Conservation (phyloP, 2,329 filamentous ascomycete species). For the Arthrinium puccinioides region DNA sequence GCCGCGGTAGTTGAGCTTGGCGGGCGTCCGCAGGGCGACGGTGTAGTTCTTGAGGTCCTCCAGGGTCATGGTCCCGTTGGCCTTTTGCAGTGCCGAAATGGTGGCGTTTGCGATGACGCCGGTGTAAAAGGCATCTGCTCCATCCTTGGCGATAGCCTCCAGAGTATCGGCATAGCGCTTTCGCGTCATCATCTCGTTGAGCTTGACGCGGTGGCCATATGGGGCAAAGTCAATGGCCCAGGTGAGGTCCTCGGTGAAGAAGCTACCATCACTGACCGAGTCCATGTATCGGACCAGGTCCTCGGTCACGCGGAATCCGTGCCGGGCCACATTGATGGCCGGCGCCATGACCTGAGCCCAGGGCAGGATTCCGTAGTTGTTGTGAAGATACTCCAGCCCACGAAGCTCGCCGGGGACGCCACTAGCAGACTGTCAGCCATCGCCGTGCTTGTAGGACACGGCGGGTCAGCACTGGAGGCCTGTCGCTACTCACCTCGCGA, state of each 20-base stretch:
- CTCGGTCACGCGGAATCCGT: constrained; percentile 63
- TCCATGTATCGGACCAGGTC: constrained; percentile 64
- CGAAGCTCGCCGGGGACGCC: constrained; percentile 65
- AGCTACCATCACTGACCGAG: constrained; percentile 41
- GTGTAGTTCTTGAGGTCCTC: constrained; percentile 72
- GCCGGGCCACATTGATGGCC: constrained; percentile 62
- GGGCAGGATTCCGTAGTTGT: constrained; percentile 53
- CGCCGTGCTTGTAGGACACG: background rate
- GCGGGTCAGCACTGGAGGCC: too few species aligned
- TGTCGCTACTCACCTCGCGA: constrained; percentile 58
- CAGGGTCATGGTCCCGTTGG: constrained; percentile 74
- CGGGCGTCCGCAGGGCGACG: constrained; percentile 53
- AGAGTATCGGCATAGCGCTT: constrained; percentile 49
- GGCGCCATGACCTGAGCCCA: constrained; percentile 65
- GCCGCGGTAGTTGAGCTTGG: constrained; percentile 58
- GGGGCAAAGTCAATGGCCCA: constrained; percentile 80
- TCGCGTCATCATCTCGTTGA: constrained; percentile 31
- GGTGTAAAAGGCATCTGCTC: constrained; percentile 34
- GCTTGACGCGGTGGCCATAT: constrained; percentile 23
- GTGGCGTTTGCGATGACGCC: constrained; percentile 28
- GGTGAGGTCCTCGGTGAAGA: constrained; percentile 61
- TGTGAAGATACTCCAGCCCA: constrained; percentile 68
- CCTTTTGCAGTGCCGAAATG: constrained; percentile 51
- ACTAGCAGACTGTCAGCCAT: constrained; percentile 25
- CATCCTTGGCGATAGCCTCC: constrained; percentile 37